Evolutionary conservation across 1,139 yeast species (phyloP), one percentile per base, ranked within the genome.

Genomic region (Pichia sp.): DNA sequence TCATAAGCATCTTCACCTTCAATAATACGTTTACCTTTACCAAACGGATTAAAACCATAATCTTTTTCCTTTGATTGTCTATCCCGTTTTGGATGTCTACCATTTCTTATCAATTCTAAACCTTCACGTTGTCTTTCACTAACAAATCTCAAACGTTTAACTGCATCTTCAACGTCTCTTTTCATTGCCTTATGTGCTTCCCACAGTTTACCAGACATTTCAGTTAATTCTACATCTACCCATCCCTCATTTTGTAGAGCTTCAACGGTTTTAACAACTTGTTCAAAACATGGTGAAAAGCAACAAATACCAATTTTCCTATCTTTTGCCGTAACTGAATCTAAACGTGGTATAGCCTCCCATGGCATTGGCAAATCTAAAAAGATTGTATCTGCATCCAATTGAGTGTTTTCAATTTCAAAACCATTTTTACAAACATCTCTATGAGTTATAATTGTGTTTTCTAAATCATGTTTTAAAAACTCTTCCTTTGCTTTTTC

Each of bases 251-350:
- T 77, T 59, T 84, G 83, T 55, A 95, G 73, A 0, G 87, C 84
- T 59, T 79, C 84, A 14, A 93, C 82, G 0, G 98, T 87, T 62
- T 87, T 83, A 54, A 84, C 84, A 3, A 95, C 99, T 71, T 95
- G 99, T 69, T 95, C 99, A 51, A 95, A 88, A 69, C 99, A 95
- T 11, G 99, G 99, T 38, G 96, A 87, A 67, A 93, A 93, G 68
- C 98, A 93, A 70, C 99, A 93, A 50, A 93, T 77, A 2, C 86
- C 83, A 14, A 82, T 85, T 44, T 76, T 72, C 54, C 75, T 73
- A 28, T 71, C 71, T 10, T 70, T 67, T n/a, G 86, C 71, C 22
- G 88, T 75, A 5, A 87, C 95, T 39, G 67, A 62, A 29, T 74
- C 71, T 46, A 93, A 71, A 66, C 87, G 85, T 8, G 91, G 90